These are phyloP conservation scores for Ampelocalamus luodianensis DNA, from an alignment of 176 grass and related monocot genomes.

Conservation along the genomic window DNA sequence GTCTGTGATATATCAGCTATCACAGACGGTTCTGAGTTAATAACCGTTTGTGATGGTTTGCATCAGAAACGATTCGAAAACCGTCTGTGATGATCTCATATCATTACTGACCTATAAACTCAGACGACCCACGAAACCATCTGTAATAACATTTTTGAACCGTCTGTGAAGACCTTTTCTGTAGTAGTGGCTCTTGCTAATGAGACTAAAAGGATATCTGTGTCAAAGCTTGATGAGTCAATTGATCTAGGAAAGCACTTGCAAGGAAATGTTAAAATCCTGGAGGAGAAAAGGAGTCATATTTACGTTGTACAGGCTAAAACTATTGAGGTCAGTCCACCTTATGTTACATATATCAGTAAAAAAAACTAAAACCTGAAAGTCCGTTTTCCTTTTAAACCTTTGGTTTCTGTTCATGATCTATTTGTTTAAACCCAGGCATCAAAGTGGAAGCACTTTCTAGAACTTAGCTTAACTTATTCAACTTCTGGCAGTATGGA, in stretches of 20 bases:
- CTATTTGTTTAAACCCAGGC: slow-evolving; percentile 1
- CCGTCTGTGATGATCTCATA: no score
- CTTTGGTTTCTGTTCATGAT: background rate
- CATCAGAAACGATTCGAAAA: no score
- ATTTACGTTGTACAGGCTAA: slow-evolving; percentile 49
- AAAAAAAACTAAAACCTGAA: slow-evolving; percentile 5
- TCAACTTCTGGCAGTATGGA: background rate
- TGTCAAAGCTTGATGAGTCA: slow-evolving; percentile 64
- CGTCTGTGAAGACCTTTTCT: no score
- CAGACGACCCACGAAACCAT: no score
- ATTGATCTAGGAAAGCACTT: slow-evolving; percentile 56
- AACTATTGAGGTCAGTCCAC: slow-evolving; percentile 56
- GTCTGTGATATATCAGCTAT: no score
- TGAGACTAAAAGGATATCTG: slow-evolving; percentile 52
- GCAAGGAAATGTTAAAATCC: slow-evolving; percentile 56
- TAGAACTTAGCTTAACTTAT: slow-evolving; percentile 1
- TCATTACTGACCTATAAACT: no score
- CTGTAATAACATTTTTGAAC: no score
- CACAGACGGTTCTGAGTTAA: no score
- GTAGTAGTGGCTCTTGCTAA: no score
- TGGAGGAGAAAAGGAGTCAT: slow-evolving; percentile 61
- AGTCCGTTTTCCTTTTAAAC: background rate
- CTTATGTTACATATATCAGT: slow-evolving; percentile 15
- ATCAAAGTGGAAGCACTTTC: background rate
- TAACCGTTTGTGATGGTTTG: no score